Evolutionary conservation across 2,329 filamentous ascomycete species (phyloP), one percentile per base, ranked within the genome.

Genomic region (Penicillium sp.): DNA sequence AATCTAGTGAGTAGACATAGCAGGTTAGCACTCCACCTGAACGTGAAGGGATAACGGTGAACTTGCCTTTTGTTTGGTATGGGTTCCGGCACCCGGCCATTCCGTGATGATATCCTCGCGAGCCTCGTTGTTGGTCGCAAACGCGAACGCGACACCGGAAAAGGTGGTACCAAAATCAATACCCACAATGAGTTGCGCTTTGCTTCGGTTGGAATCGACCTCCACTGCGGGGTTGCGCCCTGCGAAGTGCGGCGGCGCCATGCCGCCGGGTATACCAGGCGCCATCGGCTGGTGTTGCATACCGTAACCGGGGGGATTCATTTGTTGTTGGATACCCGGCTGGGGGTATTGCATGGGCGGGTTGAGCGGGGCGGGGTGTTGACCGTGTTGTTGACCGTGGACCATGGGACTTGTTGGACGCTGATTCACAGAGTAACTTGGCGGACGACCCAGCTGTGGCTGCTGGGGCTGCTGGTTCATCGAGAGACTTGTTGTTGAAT

Each of bases 111-210:
- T 96, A 65, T 96, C 90, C 68, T 96, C 92, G 65, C 95, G 93
- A 44, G 89, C 88, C 67, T 95, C 89, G 54, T 90, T 94, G 69
- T 95, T 95, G 43, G 90, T 95, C 45, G 89, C 89, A 68, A 85
- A 85, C 29, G 82, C 82, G 62, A 95, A 98, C 20, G 89, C 89
- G 47, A 96, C 90, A 62, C 92, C 92, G 2, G 92, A 96, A 65
- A 96, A 98, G 4, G 92, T 98, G 12, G 92, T 98, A 51, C 92
- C 92, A 74, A 98, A 98, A 69, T 98, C 92, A 62, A 98, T 96
- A 52, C 92, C 92, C 38, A 98, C 92, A 65, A 98, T 98, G 57
- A 98, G 74, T 72, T 96, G 92, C 36, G 92, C 85, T 73, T 95
- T 95, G 71, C 83, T 94, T 62, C 86, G 80, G 57, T 83, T 87